phyloP scores from a whole-genome alignment of 2,329 filamentous ascomycete species.

The Botrytis squamosa region DNA sequence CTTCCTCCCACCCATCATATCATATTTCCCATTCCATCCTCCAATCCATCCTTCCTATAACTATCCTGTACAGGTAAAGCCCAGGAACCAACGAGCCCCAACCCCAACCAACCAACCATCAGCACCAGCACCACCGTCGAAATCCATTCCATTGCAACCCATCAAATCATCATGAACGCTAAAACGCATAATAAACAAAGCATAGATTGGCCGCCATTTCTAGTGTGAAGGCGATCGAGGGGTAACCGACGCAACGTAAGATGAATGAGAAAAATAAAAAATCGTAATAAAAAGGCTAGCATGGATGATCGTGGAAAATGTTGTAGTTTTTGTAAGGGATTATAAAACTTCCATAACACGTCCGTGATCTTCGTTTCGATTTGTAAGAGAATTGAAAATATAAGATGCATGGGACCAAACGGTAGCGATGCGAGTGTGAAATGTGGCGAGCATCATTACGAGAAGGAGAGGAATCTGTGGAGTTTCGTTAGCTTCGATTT shows the following conservation, averaged over 20 bases:
- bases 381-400: slow-evolving; percentile 29
- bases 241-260: background rate
- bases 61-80: slow-evolving; percentile 1
- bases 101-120: background rate
- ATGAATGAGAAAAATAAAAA: background rate
- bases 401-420: slow-evolving; percentile 38
- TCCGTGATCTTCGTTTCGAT: slow-evolving; percentile 20
- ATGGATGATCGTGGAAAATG: background rate
- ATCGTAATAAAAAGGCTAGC: background rate
- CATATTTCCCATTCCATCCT: background rate
- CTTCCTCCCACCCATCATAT: background rate
- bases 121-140: slow-evolving; percentile 2
- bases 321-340: slow-evolving; percentile 5
- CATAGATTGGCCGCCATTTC: background rate
- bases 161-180: slow-evolving; percentile 12
- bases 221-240: background rate
- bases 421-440: slow-evolving; percentile 52
- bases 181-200: slow-evolving; percentile 12
- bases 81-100: slow-evolving; percentile 16
- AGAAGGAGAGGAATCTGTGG: slow-evolving; percentile 52
- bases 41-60: background rate
- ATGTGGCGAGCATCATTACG: slow-evolving; percentile 49
- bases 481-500: slow-evolving; percentile 1
- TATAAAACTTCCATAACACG: slow-evolving; percentile 37
- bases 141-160: background rate